Percentiles rank a stretch among this genome's conserved stretches.
phyloP scores from a whole-genome alignment of 192 early-diverging fungal species.

The Podila horticola region DNA sequence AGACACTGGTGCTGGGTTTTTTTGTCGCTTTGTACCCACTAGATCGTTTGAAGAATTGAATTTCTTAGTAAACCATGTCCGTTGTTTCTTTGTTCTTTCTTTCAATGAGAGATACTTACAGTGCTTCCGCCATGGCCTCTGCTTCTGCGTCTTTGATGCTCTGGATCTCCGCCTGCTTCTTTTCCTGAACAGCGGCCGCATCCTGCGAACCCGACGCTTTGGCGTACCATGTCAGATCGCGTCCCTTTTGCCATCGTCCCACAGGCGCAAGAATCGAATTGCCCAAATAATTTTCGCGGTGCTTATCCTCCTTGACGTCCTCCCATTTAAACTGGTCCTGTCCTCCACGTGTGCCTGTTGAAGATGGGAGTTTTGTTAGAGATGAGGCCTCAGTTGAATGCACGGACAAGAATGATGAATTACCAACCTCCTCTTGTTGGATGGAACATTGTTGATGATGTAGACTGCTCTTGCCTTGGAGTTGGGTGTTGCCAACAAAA shows the following conservation, averaged over 20 bases:
- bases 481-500: not conserved
- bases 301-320: constrained; percentile 71
- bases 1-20: constrained; percentile 54
- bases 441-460: constrained; percentile 34
- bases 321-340: constrained; percentile 69
- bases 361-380: not conserved
- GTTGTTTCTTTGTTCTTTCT: not conserved
- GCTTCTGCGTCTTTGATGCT: constrained; percentile 69
- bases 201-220: constrained; percentile 58
- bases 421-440: constrained; percentile 46
- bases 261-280: constrained; percentile 84
- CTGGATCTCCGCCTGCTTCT: constrained; percentile 54
- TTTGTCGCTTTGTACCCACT: constrained; percentile 58
- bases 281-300: constrained; percentile 88
- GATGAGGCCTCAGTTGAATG: not conserved
- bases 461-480: not conserved
- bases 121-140: constrained; percentile 65
- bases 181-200: constrained; percentile 1
- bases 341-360: constrained; percentile 53
- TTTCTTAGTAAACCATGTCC: not conserved
- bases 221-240: constrained; percentile 79
- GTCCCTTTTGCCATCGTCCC: constrained; percentile 75
- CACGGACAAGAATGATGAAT: not conserved
- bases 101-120: constrained; percentile 49
- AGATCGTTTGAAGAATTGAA: not conserved